A percentile compares a stretch with the other conserved stretches of the same genome.
Evolutionary conservation across 83 land plant genomes (phyloP).

Genomic region (Thuja plicata): DNA sequence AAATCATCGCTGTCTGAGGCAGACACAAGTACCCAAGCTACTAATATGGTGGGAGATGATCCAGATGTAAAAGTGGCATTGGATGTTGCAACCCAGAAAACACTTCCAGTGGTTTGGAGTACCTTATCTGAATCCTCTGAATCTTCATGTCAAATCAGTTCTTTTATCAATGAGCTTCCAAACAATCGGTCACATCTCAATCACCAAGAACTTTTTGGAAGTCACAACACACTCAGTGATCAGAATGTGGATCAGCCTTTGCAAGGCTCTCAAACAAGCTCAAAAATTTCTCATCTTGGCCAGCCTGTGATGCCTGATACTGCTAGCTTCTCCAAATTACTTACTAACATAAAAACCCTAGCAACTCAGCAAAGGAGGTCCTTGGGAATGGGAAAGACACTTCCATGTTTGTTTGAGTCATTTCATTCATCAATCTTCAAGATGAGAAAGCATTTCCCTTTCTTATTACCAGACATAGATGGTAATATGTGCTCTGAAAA

Average conservation of each 20-base stretch:
- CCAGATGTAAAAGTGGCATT: not conserved
- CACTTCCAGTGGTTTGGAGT: not conserved
- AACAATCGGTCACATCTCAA: not conserved
- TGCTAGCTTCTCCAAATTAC: slow-evolving; percentile 8
- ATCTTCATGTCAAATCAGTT: not conserved
- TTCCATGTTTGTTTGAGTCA: slow-evolving; percentile 14
- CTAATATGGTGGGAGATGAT: not conserved
- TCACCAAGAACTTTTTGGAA: not conserved
- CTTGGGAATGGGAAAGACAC: slow-evolving; percentile 5
- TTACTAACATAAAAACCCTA: slow-evolving; percentile 5
- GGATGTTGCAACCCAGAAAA: not conserved
- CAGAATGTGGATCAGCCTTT: not conserved
- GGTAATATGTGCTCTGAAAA: not conserved
- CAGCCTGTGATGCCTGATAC: not conserved
- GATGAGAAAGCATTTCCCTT: slow-evolving; percentile 3
- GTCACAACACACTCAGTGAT: not conserved
- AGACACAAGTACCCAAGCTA: not conserved
- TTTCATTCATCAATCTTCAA: slow-evolving; percentile 1
- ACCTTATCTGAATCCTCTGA: not conserved
- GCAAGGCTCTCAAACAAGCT: slow-evolving; percentile 11
- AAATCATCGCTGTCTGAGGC: not conserved
- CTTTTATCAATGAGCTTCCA: not conserved
- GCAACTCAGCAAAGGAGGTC: slow-evolving; percentile 14
- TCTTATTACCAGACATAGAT: not conserved
- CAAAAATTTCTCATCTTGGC: not conserved